Base-by-base conservation (phyloP, 2,329 filamentous ascomycete genomes). In the Esteya vermicola region DNA sequence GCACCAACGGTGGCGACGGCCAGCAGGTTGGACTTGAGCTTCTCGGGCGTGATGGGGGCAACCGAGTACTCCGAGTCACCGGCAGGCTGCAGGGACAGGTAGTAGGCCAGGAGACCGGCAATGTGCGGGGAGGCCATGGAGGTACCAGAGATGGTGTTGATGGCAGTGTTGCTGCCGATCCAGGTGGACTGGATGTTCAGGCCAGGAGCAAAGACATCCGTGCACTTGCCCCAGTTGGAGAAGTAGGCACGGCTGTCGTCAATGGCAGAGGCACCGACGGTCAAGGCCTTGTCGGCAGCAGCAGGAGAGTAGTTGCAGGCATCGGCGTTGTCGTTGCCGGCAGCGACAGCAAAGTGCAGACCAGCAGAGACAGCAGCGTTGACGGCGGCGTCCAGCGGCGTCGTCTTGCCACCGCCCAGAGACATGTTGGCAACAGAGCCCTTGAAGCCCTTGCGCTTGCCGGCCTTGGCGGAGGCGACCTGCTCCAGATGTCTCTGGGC, bases 191-290 rank as follows among this genome's bases (percentile, higher is more conserved):
- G 76, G 55, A 98, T 94, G 79, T 86, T 94, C 55, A 95, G 74
- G 57, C 91, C 91, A 45, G 91, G 91, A 48, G 88, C 91, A 56
- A 98, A 98, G 72, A 98, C 94, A 65, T 98, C 91, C 61, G 89
- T 94, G 76, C 91, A 98, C 74, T 89, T 91, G 63, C 91, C 91
- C 64, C 80, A 96, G 83, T 98, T 98, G 77, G 93, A 98, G 79
- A 98, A 98, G 77, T 96, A 98, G 50, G 91, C 91, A 65, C 91
- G 89, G 72, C 85, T 85, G 59, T 98, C 91, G 55, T 81, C 77
- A 45, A 98, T 76, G 52, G 85, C 91, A 34, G 86, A 93, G 51
- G 91, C 91, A 64, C 89, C 93, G 48, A 98, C 91, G 43, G 91
- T 98, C 60, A 98, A 77, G 51, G 91, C 88, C 57, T 93, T 85